Evolutionary conservation across 2,329 filamentous ascomycete species (phyloP), one percentile per base, ranked within the genome.

Genomic region (Aspergillus nomiae): DNA sequence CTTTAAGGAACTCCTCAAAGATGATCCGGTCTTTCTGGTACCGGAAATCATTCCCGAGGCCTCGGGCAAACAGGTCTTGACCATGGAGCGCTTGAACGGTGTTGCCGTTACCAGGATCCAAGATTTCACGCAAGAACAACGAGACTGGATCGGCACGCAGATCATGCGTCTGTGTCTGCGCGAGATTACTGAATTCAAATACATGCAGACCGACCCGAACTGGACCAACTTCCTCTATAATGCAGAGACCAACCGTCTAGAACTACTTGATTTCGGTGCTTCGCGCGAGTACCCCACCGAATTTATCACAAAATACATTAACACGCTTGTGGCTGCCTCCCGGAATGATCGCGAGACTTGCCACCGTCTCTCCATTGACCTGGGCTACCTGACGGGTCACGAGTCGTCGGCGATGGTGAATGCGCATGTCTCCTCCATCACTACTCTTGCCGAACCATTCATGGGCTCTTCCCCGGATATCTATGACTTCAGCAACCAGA

Each of bases 161-260:
- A 92, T 98, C 68, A 86, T 98, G 58, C 91, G 93, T 4, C 88
- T 99, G 12, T 98, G 93, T 75, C 85, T 98, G 45, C 90, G 94
- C 63, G 95, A 98, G 80, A 94, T 98, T 70, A 90, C 90, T 67
- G 92, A 97, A 78, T 98, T 97, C 86, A 89, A 85, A 64, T 98
- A 96, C 82, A 99, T 99, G 95, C 95, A 99, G 81, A 99, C 95
- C 6, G 95, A 99, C 75, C 95, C 95, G 46, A 99, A 99, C 83
- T 99, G 95, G 95, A 98, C 94, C 38, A 99, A 99, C 79, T 99
- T 99, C 78, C 84, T 98, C 24, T 99, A 92, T 83, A 95, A 98
- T 71, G 82, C 88, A 1, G 71, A 82, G 24, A 87, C 85, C 4
- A 82, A 88, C 70, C 90, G 88, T 73, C 89, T 99, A 16, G 94